Conservation (phyloP, 805 yeast species). For the Candida quercuum region DNA sequence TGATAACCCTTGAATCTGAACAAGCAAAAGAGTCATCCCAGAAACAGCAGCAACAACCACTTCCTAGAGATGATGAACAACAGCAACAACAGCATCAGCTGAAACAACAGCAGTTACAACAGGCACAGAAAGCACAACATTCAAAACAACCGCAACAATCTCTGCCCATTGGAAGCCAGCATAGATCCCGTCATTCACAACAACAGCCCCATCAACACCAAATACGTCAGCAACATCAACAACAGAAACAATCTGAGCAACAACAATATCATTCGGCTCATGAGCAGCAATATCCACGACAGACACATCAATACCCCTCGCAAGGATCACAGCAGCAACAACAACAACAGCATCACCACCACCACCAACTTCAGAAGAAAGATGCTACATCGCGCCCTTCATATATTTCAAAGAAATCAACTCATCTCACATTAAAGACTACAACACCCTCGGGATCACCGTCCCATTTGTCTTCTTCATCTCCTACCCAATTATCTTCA, state of each 20-base stretch:
- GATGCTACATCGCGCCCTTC: background rate
- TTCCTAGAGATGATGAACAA: too few relatives aligned
- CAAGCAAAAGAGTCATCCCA: background rate
- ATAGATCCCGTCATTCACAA: background rate
- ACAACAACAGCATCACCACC: constrained; percentile 8
- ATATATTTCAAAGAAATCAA: background rate
- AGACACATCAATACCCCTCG: background rate
- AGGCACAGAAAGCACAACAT: constrained; percentile 1
- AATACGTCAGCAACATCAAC: background rate
- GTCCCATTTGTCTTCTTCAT: background rate
- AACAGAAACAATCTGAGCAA: background rate
- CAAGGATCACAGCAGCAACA: constrained; percentile 1
- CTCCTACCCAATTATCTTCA: background rate
- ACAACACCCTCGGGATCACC: background rate
- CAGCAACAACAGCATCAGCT: background rate
- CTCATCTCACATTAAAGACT: background rate
- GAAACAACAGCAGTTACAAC: constrained; percentile 3
- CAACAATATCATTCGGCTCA: too few relatives aligned
- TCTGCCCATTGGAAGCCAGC: background rate
- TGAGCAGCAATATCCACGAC: too few relatives aligned
- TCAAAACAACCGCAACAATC: constrained; percentile 4
- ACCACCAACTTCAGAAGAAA: constrained; percentile 1
- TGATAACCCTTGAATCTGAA: constrained; percentile 11
- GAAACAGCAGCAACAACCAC: constrained; percentile 1
- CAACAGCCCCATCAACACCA: constrained; percentile 1